phyloP scores from a whole-genome alignment of 495 filamentous ascomycete species.

The Penicillium angulare region DNA sequence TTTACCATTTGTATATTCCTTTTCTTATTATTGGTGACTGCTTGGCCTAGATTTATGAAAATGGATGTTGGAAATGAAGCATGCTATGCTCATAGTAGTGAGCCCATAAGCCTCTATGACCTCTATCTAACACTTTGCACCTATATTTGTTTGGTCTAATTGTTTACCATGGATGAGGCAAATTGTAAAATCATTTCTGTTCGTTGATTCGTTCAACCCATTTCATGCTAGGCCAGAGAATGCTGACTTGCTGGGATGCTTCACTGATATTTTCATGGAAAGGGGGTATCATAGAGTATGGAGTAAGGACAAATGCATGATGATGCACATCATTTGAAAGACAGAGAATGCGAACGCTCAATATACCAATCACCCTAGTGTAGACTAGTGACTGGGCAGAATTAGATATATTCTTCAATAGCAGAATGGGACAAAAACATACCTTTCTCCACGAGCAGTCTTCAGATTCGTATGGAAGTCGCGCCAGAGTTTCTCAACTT shows the following conservation, averaged over 20 bases:
- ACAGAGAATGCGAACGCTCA: neutral
- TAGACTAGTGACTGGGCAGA: neutral
- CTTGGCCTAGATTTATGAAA: slow-evolving; percentile 27
- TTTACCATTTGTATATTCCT: slow-evolving; percentile 20
- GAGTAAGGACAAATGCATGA: too few relatives aligned
- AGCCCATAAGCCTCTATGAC: neutral
- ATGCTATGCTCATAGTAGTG: neutral
- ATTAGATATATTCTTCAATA: neutral
- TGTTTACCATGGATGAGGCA: neutral
- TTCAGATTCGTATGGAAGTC: slow-evolving; percentile 60
- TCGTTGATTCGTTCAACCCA: too few relatives aligned
- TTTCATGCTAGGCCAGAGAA: too few relatives aligned
- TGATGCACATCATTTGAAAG: too few relatives aligned
- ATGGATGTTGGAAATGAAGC: slow-evolving; percentile 14
- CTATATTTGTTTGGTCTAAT: neutral
- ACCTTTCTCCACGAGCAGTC: slow-evolving; percentile 42
- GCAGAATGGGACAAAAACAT: neutral
- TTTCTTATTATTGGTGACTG: slow-evolving; percentile 23
- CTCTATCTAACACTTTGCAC: neutral
- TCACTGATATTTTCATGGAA: too few relatives aligned
- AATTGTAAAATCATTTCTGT: too few relatives aligned
- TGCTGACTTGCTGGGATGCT: too few relatives aligned
- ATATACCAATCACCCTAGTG: neutral
- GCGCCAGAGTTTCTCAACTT: slow-evolving; percentile 56
- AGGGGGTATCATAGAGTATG: too few relatives aligned